Evolutionary conservation across 2,329 filamentous ascomycete species (phyloP).

Genomic region (Chalara sp.): DNA sequence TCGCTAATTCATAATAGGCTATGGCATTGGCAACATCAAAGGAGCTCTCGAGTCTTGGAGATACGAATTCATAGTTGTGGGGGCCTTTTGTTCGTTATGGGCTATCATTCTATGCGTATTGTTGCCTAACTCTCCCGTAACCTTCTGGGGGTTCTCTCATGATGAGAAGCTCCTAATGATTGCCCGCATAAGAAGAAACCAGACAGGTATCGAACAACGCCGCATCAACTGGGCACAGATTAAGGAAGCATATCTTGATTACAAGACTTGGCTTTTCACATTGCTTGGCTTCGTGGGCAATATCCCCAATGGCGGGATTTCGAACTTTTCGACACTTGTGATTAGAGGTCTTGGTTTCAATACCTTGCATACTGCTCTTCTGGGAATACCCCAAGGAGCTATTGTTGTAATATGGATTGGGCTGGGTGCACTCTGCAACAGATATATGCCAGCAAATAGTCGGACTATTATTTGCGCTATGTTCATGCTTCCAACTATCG

Average conservation of each 20-base stretch:
- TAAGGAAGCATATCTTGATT: constrained; percentile 43
- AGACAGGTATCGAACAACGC: constrained; percentile 46
- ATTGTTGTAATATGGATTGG: constrained; percentile 52
- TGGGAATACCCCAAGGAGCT: constrained; percentile 47
- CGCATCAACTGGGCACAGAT: constrained; percentile 43
- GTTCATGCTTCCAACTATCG: constrained; percentile 24
- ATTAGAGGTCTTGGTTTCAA: constrained; percentile 43
- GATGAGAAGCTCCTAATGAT: constrained; percentile 17
- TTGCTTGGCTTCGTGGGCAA: constrained; percentile 44
- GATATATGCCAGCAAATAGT: constrained; percentile 36
- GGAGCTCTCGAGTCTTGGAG: constrained; percentile 51
- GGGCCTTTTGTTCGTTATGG: constrained; percentile 14
- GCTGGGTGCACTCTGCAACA: constrained; percentile 27
- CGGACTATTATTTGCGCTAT: background rate
- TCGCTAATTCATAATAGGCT: constrained; percentile 27
- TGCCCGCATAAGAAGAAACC: constrained; percentile 46
- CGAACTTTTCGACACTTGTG: constrained; percentile 43
- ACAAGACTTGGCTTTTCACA: constrained; percentile 30
- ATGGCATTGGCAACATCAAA: constrained; percentile 52
- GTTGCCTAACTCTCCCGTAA: constrained; percentile 51
- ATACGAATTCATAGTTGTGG: constrained; percentile 59
- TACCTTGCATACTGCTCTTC: constrained; percentile 44
- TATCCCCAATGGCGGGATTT: constrained; percentile 48
- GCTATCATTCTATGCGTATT: constrained; percentile 38
- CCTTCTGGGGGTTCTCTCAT: constrained; percentile 25